Base-by-base conservation (phyloP, 2,329 filamentous ascomycete genomes). In the Ophiostoma piceae region DNA sequence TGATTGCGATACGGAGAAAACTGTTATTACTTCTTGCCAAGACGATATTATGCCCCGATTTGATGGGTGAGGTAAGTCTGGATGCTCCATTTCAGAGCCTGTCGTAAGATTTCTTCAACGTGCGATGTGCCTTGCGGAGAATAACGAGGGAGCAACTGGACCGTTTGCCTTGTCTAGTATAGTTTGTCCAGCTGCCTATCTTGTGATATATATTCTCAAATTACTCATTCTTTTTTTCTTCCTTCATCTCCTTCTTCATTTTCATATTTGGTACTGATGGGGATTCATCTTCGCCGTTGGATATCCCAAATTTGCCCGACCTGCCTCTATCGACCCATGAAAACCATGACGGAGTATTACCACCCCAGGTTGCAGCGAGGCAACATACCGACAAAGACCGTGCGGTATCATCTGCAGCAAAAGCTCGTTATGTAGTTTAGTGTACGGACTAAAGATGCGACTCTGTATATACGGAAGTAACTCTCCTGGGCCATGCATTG, bases 331-430 rank as follows among this genome's bases (percentile, higher is more conserved):
- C 51, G 22, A 57, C 22, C 51, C n/a, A 57, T 57, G 51, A 57
- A 26, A 57, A 26, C 26, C 57, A 62, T 62, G 26, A 29, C 57
- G 57, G 57, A 62, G 26, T 62, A 32, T 62, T 62, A 32, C 57
- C 22, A 62, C 57, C 8, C 26, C 11, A 62, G 22, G 57, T 62
- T 62, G 26, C 57, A 62, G 14, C 57, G 26, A 26, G 26, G 14
- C 26, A 62, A 32, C 57, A 32, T 32, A 62, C 57, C 51, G 51
- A 26, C 22, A 26, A 57, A 26, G 51, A 11, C 51, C 51, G 51
- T 57, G 51, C 51, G n/a, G 51, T 57, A 57, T 57, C 51, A 57
- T 57, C 22, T 57, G 22, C 51, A 57, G 3, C 51, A 14, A 57
- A 57, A 5, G 1, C n/a, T 57, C 22, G 51, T 47, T 47, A 47